Evolutionary conservation across 768 basidiomycete genomes (phyloP).

Genomic region (Termitomyces sp.): DNA sequence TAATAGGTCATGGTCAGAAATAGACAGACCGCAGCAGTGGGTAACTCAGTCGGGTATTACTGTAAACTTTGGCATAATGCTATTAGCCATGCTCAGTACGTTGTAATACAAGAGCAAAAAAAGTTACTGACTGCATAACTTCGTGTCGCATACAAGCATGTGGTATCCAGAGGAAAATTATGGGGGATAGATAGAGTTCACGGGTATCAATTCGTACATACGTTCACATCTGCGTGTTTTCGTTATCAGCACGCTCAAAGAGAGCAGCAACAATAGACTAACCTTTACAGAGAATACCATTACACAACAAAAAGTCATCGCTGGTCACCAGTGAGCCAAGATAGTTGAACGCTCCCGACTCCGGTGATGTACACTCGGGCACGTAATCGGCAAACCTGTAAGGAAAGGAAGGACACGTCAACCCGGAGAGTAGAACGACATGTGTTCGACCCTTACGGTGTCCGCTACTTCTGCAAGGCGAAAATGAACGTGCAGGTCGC

Average conservation of each 20-base stretch:
- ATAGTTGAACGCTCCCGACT: constrained; percentile 75
- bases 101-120: background rate
- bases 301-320: constrained; percentile 19
- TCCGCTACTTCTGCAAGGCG: constrained; percentile 75
- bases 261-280: background rate
- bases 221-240: constrained; percentile 1
- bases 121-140: constrained; percentile 16
- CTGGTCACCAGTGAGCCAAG: constrained; percentile 64
- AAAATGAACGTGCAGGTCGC: constrained; percentile 77
- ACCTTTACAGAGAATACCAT: constrained; percentile 6
- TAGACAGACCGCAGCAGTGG: constrained; percentile 10
- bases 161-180: constrained; percentile 14
- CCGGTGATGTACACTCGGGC: constrained; percentile 72
- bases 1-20: constrained; percentile 1
- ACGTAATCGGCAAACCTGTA: constrained; percentile 73
- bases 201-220: constrained; percentile 10
- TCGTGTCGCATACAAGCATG: constrained; percentile 15
- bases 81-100: background rate
- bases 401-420: constrained; percentile 4
- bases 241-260: background rate
- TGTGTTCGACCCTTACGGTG: constrained; percentile 46
- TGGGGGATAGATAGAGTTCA: constrained; percentile 7
- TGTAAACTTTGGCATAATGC: constrained; percentile 14
- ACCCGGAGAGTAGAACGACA: background rate
- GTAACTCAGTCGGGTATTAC: constrained; percentile 8